These are phyloP conservation scores for Cichorium intybus DNA, from an alignment of 140 eudicot species.

Conservation along the genomic window DNA sequence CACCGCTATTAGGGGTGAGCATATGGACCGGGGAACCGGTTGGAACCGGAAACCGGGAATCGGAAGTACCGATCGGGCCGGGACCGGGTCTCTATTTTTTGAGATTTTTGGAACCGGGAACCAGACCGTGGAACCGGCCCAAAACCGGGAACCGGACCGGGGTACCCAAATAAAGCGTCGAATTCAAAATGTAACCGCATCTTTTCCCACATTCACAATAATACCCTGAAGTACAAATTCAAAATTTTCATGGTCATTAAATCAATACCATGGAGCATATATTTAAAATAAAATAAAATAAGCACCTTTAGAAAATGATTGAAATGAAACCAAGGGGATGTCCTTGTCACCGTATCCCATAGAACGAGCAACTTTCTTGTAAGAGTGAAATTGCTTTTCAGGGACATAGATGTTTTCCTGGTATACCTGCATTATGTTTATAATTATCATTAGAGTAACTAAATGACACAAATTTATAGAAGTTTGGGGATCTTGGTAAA, in stretches of 20 bases:
- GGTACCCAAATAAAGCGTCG: too few species aligned
- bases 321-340: conserved; percentile 82
- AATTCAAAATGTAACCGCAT: conserved; percentile 99
- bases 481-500: too few species aligned
- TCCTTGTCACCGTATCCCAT: conserved; percentile 93
- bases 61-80: too few species aligned
- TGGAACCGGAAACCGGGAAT: too few species aligned
- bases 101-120: too few species aligned
- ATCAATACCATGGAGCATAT: not conserved
- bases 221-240: conserved; percentile 54
- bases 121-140: too few species aligned
- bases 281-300: not conserved
- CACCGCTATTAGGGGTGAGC: too few species aligned
- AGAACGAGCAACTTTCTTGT: conserved; percentile 79
- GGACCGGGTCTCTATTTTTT: too few species aligned
- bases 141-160: too few species aligned
- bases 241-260: not conserved
- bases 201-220: conserved; percentile 95
- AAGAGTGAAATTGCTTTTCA: conserved; percentile 84
- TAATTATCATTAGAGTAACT: not conserved
- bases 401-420: conserved; percentile 87
- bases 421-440: conserved; percentile 55
- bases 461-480: too few species aligned
- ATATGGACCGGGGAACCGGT: too few species aligned
- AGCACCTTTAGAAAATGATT: conserved; percentile 90